Base-by-base conservation (phyloP, 352 stramenopile genomes). In the Phytophthora constricta region DNA sequence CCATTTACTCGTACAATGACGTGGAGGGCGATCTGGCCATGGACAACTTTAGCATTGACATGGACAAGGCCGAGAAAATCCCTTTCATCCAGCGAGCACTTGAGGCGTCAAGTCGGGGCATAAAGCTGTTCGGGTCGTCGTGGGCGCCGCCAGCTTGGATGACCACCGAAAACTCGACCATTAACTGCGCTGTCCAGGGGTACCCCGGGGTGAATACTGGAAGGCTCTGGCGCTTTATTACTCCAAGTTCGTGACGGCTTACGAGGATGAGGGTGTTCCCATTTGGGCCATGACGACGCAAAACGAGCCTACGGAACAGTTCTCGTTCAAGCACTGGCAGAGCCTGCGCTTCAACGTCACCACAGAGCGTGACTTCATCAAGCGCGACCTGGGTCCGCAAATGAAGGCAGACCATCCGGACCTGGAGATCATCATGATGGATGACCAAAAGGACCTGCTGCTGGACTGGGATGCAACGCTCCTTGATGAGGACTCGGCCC, bases 71-170 rank as follows among this genome's bases (percentile, higher is more conserved):
- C 7, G 48, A 62, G 16, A 83, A 83, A 47, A 42, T 83, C 20
- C 59, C 64, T n/a, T 27, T 83, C 19, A 72, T 83, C 56, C 59
- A 83, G 26, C 64, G 73, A 23, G 66, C 61, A 42, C 71, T 87
- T 23, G 58, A 72, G 1, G 70, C 60, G 27, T 72, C 62, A 1
- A 39, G 17, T 4, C 53, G 57, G 14, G 50, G 76, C 11, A 62
- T 96, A 0, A 75, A 83, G 41, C 60, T 96, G 4, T 87, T 96
- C 41, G 80, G 69, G 11, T 88, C 79, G 1, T 85, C 86, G 17
- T 96, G 88, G 88, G 86, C 79, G 14, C 81, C 82, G 13, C 88
- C 88, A 2, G 58, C 70, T 28, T 96, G 86, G 85, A 95, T 95
- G 87, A 96, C 91, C 59, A 68, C 63, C 19, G 75, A 74, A 46